phyloP scores from a whole-genome alignment of 192 early-diverging fungal genomes.

The Coemansia sp. region DNA sequence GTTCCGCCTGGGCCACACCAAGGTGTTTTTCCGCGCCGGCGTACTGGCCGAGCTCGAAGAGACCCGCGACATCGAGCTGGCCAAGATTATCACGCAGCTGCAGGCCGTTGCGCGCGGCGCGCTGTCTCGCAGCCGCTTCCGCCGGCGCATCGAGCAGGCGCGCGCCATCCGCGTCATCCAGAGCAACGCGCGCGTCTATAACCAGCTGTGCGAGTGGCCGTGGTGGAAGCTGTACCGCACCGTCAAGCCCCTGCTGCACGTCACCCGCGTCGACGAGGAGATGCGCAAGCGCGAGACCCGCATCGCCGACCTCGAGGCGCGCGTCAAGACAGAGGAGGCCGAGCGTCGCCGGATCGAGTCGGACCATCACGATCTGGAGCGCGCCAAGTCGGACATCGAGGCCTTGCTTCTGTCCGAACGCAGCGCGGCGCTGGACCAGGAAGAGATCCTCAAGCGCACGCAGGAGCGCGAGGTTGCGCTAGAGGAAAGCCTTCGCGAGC shows the following conservation, averaged over 20 bases:
- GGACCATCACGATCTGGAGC: slow-evolving; percentile 59
- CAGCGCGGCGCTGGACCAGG: slow-evolving; percentile 74
- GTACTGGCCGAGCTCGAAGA: slow-evolving; percentile 95
- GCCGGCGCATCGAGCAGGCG: slow-evolving; percentile 67
- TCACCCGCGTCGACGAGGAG: slow-evolving; percentile 79
- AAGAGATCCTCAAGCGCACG: slow-evolving; percentile 77
- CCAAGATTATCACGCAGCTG: slow-evolving; percentile 76
- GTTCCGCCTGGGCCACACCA: slow-evolving; percentile 87
- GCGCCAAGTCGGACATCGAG: slow-evolving; percentile 69
- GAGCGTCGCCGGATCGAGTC: slow-evolving; percentile 61
- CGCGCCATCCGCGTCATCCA: slow-evolving; percentile 93
- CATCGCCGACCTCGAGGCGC: slow-evolving; percentile 70
- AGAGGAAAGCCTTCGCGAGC: slow-evolving; percentile 62
- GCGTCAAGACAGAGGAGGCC: slow-evolving; percentile 57
- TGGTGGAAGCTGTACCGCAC: slow-evolving; percentile 97
- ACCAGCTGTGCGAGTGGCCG: slow-evolving; percentile 84
- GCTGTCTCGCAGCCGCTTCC: slow-evolving; percentile 70
- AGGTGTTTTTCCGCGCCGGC: slow-evolving; percentile 96
- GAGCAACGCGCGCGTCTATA: slow-evolving; percentile 87
- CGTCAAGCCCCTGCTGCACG: slow-evolving; percentile 83
- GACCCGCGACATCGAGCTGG: slow-evolving; percentile 76
- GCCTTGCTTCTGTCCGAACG: slow-evolving; percentile 69
- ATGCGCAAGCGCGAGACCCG: slow-evolving; percentile 68
- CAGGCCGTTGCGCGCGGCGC: slow-evolving; percentile 87
- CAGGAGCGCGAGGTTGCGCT: slow-evolving; percentile 69